Evolutionary conservation across 78 protist species (phyloP).

Genomic region (Speleostelium caveatum): DNA sequence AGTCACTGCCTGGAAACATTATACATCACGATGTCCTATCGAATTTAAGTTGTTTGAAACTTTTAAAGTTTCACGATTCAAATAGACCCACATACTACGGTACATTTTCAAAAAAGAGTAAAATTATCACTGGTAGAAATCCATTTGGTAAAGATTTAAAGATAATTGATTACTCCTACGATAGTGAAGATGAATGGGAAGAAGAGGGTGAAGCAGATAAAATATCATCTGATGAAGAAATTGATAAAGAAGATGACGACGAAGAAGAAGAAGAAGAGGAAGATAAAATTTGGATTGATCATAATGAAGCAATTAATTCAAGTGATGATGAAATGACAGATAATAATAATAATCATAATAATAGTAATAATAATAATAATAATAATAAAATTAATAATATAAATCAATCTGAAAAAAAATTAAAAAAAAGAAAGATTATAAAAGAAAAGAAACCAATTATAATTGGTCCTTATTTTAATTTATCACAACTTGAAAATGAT

Average conservation of each 20-base stretch:
- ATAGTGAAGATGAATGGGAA: constrained; percentile 70
- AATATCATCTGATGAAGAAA: constrained; percentile 18
- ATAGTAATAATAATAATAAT: constrained; percentile 9
- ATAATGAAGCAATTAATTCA: not conserved
- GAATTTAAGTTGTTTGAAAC: not conserved
- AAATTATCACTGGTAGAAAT: constrained; percentile 10
- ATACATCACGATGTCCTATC: constrained; percentile 31
- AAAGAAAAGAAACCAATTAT: constrained; percentile 41
- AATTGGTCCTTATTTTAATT: constrained; percentile 6
- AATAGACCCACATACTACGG: constrained; percentile 64
- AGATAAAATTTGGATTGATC: constrained; percentile 51
- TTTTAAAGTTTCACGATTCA: constrained; percentile 55
- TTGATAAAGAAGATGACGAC: constrained; percentile 10
- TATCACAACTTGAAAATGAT: not conserved
- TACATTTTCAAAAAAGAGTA: constrained; percentile 11
- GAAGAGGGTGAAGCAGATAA: constrained; percentile 37
- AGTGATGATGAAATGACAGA: not conserved
- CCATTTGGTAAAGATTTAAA: constrained; percentile 34
- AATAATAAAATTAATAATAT: constrained; percentile 10
- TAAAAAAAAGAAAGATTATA: constrained; percentile 32
- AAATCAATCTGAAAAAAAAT: not conserved
- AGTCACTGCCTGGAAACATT: constrained; percentile 38
- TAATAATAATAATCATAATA: not conserved
- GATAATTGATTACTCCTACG: constrained; percentile 37
- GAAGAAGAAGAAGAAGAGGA: constrained; percentile 46